Conservation (phyloP, 2,329 filamentous ascomycete genomes). For the Anisogramma anomala region DNA sequence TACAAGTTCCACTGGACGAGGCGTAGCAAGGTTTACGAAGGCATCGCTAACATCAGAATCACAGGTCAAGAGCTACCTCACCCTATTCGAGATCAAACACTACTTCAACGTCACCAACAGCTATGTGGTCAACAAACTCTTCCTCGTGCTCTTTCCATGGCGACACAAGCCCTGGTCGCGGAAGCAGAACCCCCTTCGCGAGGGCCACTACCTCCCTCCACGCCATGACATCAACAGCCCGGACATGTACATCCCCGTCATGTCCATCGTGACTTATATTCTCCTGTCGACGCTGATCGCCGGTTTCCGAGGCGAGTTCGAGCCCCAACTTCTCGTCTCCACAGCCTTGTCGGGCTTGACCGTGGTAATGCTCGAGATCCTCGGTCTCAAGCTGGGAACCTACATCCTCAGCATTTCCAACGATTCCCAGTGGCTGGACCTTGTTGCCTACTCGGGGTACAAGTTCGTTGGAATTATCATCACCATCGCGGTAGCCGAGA, state of each 20-base stretch:
- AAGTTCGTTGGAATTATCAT: slow-evolving; percentile 97
- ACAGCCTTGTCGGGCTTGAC: slow-evolving; percentile 76
- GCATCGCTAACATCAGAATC: neutral
- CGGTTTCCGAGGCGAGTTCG: slow-evolving; percentile 80
- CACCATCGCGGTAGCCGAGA: slow-evolving; percentile 69
- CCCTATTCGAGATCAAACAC: slow-evolving; percentile 86
- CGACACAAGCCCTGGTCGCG: slow-evolving; percentile 95
- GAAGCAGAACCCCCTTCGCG: slow-evolving; percentile 64
- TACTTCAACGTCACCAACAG: slow-evolving; percentile 99
- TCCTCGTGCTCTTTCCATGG: slow-evolving; percentile 94
- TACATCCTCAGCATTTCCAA: slow-evolving; percentile 91
- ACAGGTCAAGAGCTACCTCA: slow-evolving; percentile 63
- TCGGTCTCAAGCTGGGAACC: slow-evolving; percentile 82
- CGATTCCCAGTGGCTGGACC: slow-evolving; percentile 81
- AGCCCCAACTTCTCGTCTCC: slow-evolving; percentile 83
- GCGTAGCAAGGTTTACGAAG: too few species aligned
- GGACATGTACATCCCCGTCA: slow-evolving; percentile 98
- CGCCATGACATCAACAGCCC: slow-evolving; percentile 94
- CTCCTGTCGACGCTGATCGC: slow-evolving; percentile 84
- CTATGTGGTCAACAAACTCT: slow-evolving; percentile 88
- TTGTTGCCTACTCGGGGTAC: slow-evolving; percentile 94
- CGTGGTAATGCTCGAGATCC: slow-evolving; percentile 76
- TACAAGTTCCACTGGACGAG: too few species aligned
- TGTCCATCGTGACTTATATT: slow-evolving; percentile 97
- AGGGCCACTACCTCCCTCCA: slow-evolving; percentile 75